These are phyloP conservation scores for Orbilia brochopaga DNA, from an alignment of 2,329 filamentous ascomycete genomes.

Conservation along the genomic window DNA sequence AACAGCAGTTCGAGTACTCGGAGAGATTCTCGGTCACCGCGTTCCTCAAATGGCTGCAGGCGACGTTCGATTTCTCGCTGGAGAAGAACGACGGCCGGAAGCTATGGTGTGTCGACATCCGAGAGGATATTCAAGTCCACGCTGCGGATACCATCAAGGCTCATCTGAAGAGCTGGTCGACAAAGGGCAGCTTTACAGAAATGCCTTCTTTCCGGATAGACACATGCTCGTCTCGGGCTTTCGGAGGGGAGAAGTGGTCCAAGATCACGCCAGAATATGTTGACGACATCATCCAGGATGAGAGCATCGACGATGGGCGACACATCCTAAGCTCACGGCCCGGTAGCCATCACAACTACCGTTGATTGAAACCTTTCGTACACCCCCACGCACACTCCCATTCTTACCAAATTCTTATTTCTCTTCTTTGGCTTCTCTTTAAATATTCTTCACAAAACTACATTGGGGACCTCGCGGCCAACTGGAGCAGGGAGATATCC, in stretches of 20 bases:
- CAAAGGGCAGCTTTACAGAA: constrained; percentile 32
- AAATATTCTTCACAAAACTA: constrained; percentile 11
- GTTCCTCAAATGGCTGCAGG: constrained; percentile 23
- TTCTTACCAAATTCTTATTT: constrained; percentile 8
- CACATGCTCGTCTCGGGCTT: constrained; percentile 23
- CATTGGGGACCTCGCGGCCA: constrained; percentile 47
- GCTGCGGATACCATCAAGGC: constrained; percentile 18
- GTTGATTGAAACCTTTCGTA: constrained; percentile 9
- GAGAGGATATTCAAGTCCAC: constrained; percentile 32
- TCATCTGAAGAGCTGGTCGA: constrained; percentile 37
- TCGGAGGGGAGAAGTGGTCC: constrained; percentile 42
- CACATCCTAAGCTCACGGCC: constrained; percentile 25
- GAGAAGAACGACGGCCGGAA: constrained; percentile 21
- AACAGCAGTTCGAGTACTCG: constrained; percentile 30
- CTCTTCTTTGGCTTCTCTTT: neutral
- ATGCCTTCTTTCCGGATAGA: constrained; percentile 37
- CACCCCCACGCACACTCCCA: neutral
- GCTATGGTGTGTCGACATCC: constrained; percentile 31
- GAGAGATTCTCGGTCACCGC: constrained; percentile 25
- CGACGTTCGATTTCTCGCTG: constrained; percentile 29
- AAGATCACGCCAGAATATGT: constrained; percentile 41
- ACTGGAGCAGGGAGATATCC: constrained; percentile 39
- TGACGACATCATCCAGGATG: constrained; percentile 28
- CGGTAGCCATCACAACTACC: constrained; percentile 14
- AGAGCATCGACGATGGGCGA: constrained; percentile 25